Base-by-base conservation (phyloP, 805 yeast species). In the Clavispora asparagi region DNA sequence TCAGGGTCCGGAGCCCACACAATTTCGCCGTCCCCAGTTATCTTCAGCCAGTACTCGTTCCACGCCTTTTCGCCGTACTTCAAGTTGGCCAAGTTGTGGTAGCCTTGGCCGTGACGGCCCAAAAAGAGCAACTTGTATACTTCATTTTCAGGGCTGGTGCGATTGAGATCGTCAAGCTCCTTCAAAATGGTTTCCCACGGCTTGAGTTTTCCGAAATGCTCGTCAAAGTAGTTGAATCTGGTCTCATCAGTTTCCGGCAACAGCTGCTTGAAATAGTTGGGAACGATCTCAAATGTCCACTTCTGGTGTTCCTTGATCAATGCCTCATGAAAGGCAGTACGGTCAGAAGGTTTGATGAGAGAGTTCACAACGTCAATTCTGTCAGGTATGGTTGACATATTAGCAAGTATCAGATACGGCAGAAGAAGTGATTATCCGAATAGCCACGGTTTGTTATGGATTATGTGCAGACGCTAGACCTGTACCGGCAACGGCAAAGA, bases 41-140 rank as follows among this genome's bases (percentile, higher is more conserved):
- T 46, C 37, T 62, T 63, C 39, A 73, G 65, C 77, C 79, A 77
- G 49, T 71, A 57, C 39, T 64, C 65, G 46, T 74, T 69, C 80
- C 80, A 76, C 12, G 54, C 69, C 31, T 64, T 58, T 31, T 69
- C 65, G 13, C 81, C 82, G 53, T 77, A 77, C 42, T 62, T 64
- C 14, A 63, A 42, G 52, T 74, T 74, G 26, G 77, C 79, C 45
- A 65, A 56, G 53, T 78, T 78, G 54, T 78, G 82, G 55, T 54
- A 76, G 1, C 82, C 82, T 50, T 78, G 78, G 5, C 81, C 82
- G 50, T 78, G 82, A 43, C 82, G 67, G 6, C 77, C 80, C 31
- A 76, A 62, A 48, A 70, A 70, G 35, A 78, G 58, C 10, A 78
- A 54, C 56, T 77, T 78, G 59, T 76, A 78, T 7, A 49, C 45